Base-by-base conservation (phyloP, 495 filamentous ascomycete species). In the Penicillium paradoxum region DNA sequence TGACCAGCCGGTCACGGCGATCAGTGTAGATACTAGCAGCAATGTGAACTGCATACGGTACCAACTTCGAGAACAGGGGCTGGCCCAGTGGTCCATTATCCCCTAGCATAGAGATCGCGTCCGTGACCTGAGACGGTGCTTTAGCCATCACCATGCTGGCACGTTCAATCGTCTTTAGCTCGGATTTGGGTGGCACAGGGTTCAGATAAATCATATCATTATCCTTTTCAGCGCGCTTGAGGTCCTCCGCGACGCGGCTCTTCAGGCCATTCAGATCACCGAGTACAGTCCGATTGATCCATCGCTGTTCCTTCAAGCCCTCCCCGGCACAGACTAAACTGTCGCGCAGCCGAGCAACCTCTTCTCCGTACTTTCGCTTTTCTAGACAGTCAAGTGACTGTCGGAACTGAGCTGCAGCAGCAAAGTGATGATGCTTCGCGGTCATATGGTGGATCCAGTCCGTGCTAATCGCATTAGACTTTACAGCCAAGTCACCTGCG, bases 391-490 rank as follows among this genome's bases (percentile, higher is more conserved):
- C 91, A 45, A 89, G 84, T 5, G 93, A 89, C 21, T 92, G 90
- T n/a, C 93, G 80, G 59, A 89, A 97, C 67, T 98, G 93, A 6
- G 93, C 92, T 2, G 93, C 93, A 1, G 90, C 95, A 25, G 93
- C 93, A 69, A 98, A 97, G 66, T 98, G 93, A 64, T 97, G 89
- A 59, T 97, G 91, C 67, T 98, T 98, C 2, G 93, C 93, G 5
- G 87, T 88, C 83, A 93, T 93, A 59, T 97, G 93, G 68, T 98
- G 95, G 42, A 98, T 96, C 93, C 93, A 97, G 51, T 95, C 89
- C 40, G 85, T 89, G 59, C 89, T 93, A 53, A 98, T 88, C 24
- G 86, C 84, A 54, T 92, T 86, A 32, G 89, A 95, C 56, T 89
- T 91, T 53, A 92, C 85, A 5, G 90, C 90, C 46, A 84, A 85